Base-by-base conservation (phyloP, 2,329 filamentous ascomycete genomes). In the Cordyceps tenuipes region DNA sequence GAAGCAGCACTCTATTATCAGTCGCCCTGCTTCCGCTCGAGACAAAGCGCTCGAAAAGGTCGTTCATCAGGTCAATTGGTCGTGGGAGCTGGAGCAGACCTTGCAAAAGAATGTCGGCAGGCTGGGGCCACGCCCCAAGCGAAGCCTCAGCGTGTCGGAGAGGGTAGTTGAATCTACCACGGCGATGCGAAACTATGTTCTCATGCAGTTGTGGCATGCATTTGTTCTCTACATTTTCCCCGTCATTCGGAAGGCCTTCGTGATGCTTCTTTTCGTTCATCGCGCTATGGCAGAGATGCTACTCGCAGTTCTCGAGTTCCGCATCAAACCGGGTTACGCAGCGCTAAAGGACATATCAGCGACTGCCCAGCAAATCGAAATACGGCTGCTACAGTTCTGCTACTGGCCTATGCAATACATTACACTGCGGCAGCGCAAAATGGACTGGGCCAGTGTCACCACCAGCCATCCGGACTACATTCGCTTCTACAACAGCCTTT, bases 341-440 rank as follows among this genome's bases (percentile, higher is more conserved):
- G 94, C 94, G 0, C 76, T 99, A 60, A 97, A 97, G 71, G 94
- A 99, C 70, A 85, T 97, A 49, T 97, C 92, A 36, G 94, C 94
- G 15, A 97, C 93, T 0, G 94, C 94, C 26, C 94, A 99, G 71
- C 94, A 99, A 73, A 87, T 99, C 41, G 94, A 99, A 73, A 97
- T 99, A 64, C 89, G 94, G 5, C 81, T 99, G 23, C 91, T 97
- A 70, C 94, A 99, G 71, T 97, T 97, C 70, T 97, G 93, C 74
- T 99, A 99, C 72, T 97, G 93, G 92, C 95, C 94, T 2, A 91
- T 96, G 74, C 93, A 99, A 72, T 97, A 97, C 70, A 82, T 93
- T 48, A 97, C 91, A 17, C 75, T 99, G 51, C 87, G 92, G n/a
- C 86, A 90, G 69, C 82, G 92, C 44, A 95, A 96, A 70, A 86